These are phyloP conservation scores for Termitomyces titanicus DNA, from an alignment of 768 basidiomycete genomes.

Conservation along the genomic window DNA sequence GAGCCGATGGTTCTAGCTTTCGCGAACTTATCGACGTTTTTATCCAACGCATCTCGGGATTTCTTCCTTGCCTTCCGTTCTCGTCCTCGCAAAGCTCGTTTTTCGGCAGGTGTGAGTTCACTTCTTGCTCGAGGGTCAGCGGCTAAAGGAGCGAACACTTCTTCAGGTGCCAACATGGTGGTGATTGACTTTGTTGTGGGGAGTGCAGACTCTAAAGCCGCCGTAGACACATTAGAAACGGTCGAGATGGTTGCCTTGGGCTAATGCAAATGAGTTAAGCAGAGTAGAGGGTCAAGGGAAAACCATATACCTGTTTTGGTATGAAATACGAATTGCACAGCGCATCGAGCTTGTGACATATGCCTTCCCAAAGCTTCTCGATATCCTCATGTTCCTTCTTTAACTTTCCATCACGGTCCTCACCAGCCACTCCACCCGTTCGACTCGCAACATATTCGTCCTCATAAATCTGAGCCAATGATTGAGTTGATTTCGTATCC, in stretches of 20 bases:
- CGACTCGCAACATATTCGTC: slow-evolving; percentile 79
- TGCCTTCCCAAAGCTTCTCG: slow-evolving; percentile 75
- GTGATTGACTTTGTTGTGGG: slow-evolving; percentile 75
- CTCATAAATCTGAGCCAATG: slow-evolving; percentile 95
- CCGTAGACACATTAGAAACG: slow-evolving; percentile 74
- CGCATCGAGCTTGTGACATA: slow-evolving; percentile 88
- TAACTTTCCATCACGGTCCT: slow-evolving; percentile 87
- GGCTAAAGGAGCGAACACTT: slow-evolving; percentile 66
- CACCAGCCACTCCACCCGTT: slow-evolving; percentile 46
- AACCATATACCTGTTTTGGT: slow-evolving; percentile 75
- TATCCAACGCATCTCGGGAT: slow-evolving; percentile 60
- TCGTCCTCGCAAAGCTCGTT: slow-evolving; percentile 64
- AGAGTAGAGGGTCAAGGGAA: background rate
- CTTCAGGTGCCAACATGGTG: slow-evolving; percentile 90
- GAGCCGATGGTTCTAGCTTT: slow-evolving; percentile 48
- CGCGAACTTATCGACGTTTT: slow-evolving; percentile 61
- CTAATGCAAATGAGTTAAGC: slow-evolving; percentile 34
- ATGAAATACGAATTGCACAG: slow-evolving; percentile 94
- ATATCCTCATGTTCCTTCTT: slow-evolving; percentile 88
- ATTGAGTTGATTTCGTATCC: slow-evolving; percentile 84
- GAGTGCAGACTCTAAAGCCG: slow-evolving; percentile 85
- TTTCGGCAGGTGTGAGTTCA: slow-evolving; percentile 85
- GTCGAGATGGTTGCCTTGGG: slow-evolving; percentile 88
- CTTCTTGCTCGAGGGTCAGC: slow-evolving; percentile 59
- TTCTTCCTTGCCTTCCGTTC: slow-evolving; percentile 70